Base-by-base conservation (phyloP, 495 filamentous ascomycete genomes). In the Hypoxylon rickii region DNA sequence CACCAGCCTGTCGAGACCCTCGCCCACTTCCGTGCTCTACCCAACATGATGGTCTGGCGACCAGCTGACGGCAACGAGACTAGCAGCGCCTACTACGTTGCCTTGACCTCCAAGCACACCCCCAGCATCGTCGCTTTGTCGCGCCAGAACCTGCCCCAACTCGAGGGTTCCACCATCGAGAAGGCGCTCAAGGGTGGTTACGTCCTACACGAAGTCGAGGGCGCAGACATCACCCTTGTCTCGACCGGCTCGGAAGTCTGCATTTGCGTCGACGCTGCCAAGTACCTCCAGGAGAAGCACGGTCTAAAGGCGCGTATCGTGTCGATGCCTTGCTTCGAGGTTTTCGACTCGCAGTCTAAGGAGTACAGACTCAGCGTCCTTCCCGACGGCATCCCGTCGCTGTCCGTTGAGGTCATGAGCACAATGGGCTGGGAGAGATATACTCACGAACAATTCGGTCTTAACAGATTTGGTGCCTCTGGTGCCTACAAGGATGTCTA, bases 1-100 rank as follows among this genome's bases (percentile, higher is more conserved):
- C 94, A 99, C 80, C 94, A 99, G 82, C 94, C 94, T 70, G 96
- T 99, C 68, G 94, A 99, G 84, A 96, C 91, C n/a, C 86, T 99
- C 41, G 89, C 94, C 56, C 94, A 99, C 77, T 97, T 97, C 90
- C 94, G 94, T 74, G 95, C 95, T 50, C 84, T 97, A 62, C 94
- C 94, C 63, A 99, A 99, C 88, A 90, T 88, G 84, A 97, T 97
- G 94, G 95, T 97, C 66, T 99, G 94, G 94, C 94, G 94, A 70
- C 94, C 94, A 53, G 94, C 94, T 52, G 94, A 99, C 69, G 94
- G 94, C 63, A 99, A 99, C 79, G 94, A 99, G 88, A 92, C 87
- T 66, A 93, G 88, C 71, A 92, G 92, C 64, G 94, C 95, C 62
- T 99, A 99, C 84, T 99, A 99, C 78, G 78, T 94, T 63, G 89